These are phyloP conservation scores for Mucor racemosus DNA, from an alignment of 371 early-diverging fungal genomes.

Conservation along the genomic window DNA sequence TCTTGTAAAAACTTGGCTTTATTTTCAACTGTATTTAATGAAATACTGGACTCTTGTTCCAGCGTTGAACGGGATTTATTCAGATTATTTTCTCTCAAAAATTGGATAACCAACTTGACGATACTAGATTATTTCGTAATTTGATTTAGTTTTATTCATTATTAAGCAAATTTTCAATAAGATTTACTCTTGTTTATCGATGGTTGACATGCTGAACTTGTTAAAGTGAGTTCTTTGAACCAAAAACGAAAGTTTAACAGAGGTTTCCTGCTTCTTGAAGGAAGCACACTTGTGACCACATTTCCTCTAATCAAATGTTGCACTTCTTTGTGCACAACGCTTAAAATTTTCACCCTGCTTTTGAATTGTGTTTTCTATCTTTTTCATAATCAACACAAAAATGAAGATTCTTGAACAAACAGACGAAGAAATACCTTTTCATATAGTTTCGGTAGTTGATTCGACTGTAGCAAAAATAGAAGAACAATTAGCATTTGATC, in stretches of 20 bases:
- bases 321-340: not conserved
- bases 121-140: slow-evolving; percentile 49
- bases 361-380: not conserved
- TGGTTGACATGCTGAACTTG: slow-evolving; percentile 28
- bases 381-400: not conserved
- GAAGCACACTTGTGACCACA: not conserved
- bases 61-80: slow-evolving; percentile 69
- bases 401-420: slow-evolving; percentile 35
- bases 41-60: slow-evolving; percentile 81
- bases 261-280: not conserved
- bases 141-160: not conserved
- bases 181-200: slow-evolving; percentile 71
- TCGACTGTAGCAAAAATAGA: slow-evolving; percentile 39
- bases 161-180: not conserved
- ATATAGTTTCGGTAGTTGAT: slow-evolving; percentile 51
- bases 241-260: too few relatives aligned
- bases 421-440: slow-evolving; percentile 57
- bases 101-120: slow-evolving; percentile 88
- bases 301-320: slow-evolving; percentile 3
- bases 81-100: slow-evolving; percentile 88
- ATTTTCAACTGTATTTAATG: slow-evolving; percentile 84
- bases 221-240: not conserved
- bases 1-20: slow-evolving; percentile 70
- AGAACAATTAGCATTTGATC: slow-evolving; percentile 31
- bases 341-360: not conserved